Percentiles rank a stretch among this genome's conserved stretches.
phyloP scores from a whole-genome alignment of 495 filamentous ascomycete genomes.

The Xylaria palmicola region DNA sequence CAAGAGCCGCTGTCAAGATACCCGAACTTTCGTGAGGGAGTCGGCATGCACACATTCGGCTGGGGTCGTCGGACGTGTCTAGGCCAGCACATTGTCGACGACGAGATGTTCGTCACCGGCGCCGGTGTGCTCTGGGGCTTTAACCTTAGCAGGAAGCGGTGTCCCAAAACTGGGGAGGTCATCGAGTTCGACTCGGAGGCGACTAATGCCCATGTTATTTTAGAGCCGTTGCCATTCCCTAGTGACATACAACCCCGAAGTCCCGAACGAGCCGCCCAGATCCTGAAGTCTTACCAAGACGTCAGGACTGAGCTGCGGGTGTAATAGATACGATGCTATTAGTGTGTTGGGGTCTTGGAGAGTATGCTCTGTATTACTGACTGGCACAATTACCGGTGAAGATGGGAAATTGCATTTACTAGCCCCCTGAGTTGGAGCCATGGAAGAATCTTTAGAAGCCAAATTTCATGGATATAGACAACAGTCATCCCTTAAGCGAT shows the following conservation, averaged over 20 bases:
- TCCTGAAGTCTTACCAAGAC: constrained; percentile 36
- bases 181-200: constrained; percentile 51
- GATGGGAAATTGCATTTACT: background rate
- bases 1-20: constrained; percentile 51
- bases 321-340: background rate
- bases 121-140: constrained; percentile 52
- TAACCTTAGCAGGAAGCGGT: constrained; percentile 39
- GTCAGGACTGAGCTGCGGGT: constrained; percentile 32
- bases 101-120: constrained; percentile 52
- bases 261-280: constrained; percentile 28
- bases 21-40: constrained; percentile 52
- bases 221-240: constrained; percentile 45
- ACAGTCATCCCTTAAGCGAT: background rate
- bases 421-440: background rate
- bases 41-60: constrained; percentile 56
- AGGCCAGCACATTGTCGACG: constrained; percentile 62
- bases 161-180: constrained; percentile 38
- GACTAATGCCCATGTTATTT: constrained; percentile 49
- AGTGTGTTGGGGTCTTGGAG: background rate
- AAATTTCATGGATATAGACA: background rate
- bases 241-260: constrained; percentile 40
- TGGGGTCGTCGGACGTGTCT: constrained; percentile 64
- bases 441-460: background rate
- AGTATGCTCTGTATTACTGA: background rate
- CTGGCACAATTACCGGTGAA: background rate